Evolutionary conservation across 352 stramenopile genomes (phyloP).

Genomic region (Phytophthora megakarya): DNA sequence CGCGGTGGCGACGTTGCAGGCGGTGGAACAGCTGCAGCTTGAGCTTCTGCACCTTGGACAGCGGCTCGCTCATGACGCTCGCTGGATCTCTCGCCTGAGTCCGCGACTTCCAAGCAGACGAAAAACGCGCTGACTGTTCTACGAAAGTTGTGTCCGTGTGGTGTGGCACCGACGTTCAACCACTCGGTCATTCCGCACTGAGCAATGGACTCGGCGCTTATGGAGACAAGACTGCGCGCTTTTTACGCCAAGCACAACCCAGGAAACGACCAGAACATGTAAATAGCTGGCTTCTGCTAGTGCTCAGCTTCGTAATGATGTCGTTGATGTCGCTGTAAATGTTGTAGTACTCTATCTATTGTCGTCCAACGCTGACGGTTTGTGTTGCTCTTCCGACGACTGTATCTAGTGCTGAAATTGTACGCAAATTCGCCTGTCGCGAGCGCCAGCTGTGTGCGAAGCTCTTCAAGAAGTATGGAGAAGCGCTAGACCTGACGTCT

Average conservation of each 20-base stretch:
- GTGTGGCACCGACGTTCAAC: conserved; percentile 19
- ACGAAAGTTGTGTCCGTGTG: background rate
- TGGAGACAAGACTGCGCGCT: conserved; percentile 63
- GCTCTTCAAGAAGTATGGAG: conserved; percentile 81
- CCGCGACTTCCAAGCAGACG: background rate
- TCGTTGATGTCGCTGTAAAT: background rate
- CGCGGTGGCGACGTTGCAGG: conserved; percentile 51
- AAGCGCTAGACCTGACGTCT: conserved; percentile 43
- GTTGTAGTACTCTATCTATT: background rate
- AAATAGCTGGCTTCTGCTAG: conserved; percentile 11
- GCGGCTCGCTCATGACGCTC: conserved; percentile 17
- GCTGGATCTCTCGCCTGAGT: conserved; percentile 12
- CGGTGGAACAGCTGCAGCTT: conserved; percentile 72
- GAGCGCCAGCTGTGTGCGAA: conserved; percentile 70
- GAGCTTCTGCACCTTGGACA: conserved; percentile 46
- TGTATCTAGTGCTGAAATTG: conserved; percentile 66
- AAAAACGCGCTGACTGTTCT: conserved; percentile 21
- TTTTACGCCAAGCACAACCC: conserved; percentile 84
- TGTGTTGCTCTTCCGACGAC: no score
- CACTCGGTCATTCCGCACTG: background rate
- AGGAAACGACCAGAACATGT: conserved; percentile 82
- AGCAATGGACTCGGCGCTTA: conserved; percentile 29
- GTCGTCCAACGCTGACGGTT: no score
- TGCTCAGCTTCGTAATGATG: background rate
- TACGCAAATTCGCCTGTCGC: conserved; percentile 65